Conservation (phyloP, 1,139 yeast species). For the Magnusiomyces fungicola region DNA sequence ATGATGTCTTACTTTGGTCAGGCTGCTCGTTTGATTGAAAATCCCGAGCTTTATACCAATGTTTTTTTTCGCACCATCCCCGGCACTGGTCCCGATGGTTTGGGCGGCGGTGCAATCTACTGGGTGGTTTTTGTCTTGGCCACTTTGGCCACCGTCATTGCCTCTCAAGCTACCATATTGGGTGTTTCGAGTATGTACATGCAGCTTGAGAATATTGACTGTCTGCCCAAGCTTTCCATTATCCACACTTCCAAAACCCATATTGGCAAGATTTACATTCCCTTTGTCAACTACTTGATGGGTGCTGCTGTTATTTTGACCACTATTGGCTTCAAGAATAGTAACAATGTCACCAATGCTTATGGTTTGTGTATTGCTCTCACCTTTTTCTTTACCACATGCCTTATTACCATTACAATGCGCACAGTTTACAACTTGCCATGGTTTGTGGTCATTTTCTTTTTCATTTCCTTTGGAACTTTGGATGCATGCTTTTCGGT, state of each 20-base stretch:
- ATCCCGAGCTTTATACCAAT: conserved; percentile 43
- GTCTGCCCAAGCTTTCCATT: conserved; percentile 44
- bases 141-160: conserved; percentile 48
- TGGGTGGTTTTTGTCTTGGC: conserved; percentile 39
- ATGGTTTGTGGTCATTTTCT: conserved; percentile 34
- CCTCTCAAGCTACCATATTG: conserved; percentile 52
- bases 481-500: conserved; percentile 42
- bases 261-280: conserved; percentile 46
- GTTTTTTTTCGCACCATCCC: conserved; percentile 46
- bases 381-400: conserved; percentile 47
- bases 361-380: conserved; percentile 53
- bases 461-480: conserved; percentile 39
- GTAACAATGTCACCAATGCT: conserved; percentile 49
- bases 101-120: conserved; percentile 18
- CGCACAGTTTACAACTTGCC: conserved; percentile 40
- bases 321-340: conserved; percentile 46
- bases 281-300: conserved; percentile 42
- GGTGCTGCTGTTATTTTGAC: conserved; percentile 46
- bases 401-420: conserved; percentile 41
- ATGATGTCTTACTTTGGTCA: conserved; percentile 51
- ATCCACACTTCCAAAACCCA: conserved; percentile 40
- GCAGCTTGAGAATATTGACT: conserved; percentile 47
- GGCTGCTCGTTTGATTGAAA: conserved; percentile 41
- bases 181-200: conserved; percentile 48
- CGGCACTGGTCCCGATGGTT: conserved; percentile 43